Conservation (phyloP, 139 green algal genomes). For the Spirogloea muscicola region DNA sequence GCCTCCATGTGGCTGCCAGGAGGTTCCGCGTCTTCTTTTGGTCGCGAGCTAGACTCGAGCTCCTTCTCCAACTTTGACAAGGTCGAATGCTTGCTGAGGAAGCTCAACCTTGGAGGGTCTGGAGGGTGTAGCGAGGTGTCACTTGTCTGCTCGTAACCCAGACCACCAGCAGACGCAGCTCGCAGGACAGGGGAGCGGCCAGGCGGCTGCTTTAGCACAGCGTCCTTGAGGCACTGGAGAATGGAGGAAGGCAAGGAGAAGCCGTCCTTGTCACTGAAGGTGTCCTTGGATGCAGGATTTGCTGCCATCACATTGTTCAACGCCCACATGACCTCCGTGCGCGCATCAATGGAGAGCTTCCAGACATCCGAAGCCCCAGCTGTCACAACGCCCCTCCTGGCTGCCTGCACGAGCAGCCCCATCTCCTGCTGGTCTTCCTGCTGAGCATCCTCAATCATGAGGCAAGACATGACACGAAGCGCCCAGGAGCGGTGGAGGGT, state of each 20-base stretch:
- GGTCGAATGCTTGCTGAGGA: too few relatives aligned
- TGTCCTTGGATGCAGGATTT: slow-evolving; percentile 16
- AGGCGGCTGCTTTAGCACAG: too few relatives aligned
- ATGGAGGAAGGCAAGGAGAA: slow-evolving; percentile 20
- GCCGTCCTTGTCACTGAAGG: slow-evolving; percentile 20
- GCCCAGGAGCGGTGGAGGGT: background rate
- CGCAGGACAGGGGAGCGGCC: too few relatives aligned
- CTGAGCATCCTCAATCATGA: slow-evolving; percentile 33
- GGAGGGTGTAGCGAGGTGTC: too few relatives aligned
- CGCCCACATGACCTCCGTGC: slow-evolving; percentile 22
- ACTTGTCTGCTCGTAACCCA: too few relatives aligned
- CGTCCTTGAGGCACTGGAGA: too few relatives aligned
- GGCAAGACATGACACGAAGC: slow-evolving; percentile 23
- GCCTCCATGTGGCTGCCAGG: too few relatives aligned
- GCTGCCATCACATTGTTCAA: background rate
- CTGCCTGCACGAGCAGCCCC: slow-evolving; percentile 26
- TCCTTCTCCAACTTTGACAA: too few relatives aligned
- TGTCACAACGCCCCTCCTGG: slow-evolving; percentile 12
- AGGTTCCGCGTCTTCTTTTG: too few relatives aligned
- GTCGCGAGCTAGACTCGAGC: too few relatives aligned
- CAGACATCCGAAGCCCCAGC: background rate
- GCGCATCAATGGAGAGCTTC: slow-evolving; percentile 17
- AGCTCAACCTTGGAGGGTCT: too few relatives aligned
- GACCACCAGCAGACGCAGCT: too few relatives aligned
- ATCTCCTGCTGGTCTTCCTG: slow-evolving; percentile 23